Base-by-base conservation (phyloP, 2,329 filamentous ascomycete species). In the Chrysoporthe cubensis region DNA sequence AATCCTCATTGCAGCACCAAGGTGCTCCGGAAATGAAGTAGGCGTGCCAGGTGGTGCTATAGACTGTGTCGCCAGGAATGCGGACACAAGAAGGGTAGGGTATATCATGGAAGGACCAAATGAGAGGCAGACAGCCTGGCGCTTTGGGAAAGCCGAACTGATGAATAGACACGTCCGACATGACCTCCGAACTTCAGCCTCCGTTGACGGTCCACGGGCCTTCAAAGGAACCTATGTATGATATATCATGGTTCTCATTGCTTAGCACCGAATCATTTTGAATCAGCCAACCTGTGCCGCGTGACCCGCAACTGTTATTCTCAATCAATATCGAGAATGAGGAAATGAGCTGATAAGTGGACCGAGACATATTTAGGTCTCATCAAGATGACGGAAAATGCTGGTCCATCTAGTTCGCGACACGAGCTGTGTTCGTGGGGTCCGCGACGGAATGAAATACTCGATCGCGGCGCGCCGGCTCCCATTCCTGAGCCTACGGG, bases 401-500 rank as follows among this genome's bases (percentile, higher is more conserved):
- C n/a, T 13, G n/a, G 50, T 14, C n/a, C 7, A 42, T 21, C 37
- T 9, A 4, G 13, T 46, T 21, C 18, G 48, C 43, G 21, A 46
- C 3, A 0, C 26, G 26, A 18, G 3, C 32, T 63, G 44, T 50
- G n/a, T 37, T 54, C 61, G 44, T 42, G 48, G 32, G 26, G 9
- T 18, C 14, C 32, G 46, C 32, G 50, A 13, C 40, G 42, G 46
- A 44, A 63, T 44, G 32, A 37, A 42, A 4, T 4, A 13, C 1
- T 16, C 48, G 61, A 46, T 48, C 6, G 16, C 37, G n/a, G 32
- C 61, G 61, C 61, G 61, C 50, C 37, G 3, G 18, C 11, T 4
- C 16, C 16, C 61, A 63, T 63, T 63, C 61, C 61, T 63, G n/a
- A n/a, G n/a, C 48, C 32, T 52, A 4, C 18, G 13, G 4, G 8